Evolutionary conservation across 805 yeast species (phyloP).

Genomic region (Pichia manshurica): DNA sequence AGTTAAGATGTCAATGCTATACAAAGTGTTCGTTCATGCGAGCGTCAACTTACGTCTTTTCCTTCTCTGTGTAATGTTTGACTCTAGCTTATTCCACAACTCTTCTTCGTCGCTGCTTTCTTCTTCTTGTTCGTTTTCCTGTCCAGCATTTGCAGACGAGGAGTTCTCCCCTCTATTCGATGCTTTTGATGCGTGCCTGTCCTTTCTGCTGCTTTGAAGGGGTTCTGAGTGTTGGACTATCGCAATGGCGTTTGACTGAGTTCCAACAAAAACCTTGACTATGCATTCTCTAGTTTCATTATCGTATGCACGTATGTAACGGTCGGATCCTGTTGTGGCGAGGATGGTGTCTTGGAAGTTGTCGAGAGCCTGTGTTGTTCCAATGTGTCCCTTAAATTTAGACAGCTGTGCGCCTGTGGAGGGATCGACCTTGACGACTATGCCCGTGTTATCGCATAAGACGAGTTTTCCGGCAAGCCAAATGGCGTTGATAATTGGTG

Average conservation of each 20-base stretch:
- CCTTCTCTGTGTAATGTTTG: slow-evolving; percentile 22
- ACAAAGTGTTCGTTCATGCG: neutral
- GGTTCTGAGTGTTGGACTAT: slow-evolving; percentile 44
- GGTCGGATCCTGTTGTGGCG: slow-evolving; percentile 80
- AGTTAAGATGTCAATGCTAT: too few species aligned
- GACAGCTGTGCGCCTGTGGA: slow-evolving; percentile 53
- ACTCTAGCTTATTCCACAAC: slow-evolving; percentile 29
- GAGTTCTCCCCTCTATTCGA: slow-evolving; percentile 29
- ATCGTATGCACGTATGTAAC: slow-evolving; percentile 77
- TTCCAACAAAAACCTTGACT: slow-evolving; percentile 72
- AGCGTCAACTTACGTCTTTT: slow-evolving; percentile 24
- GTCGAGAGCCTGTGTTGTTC: slow-evolving; percentile 50
- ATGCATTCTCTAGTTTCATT: slow-evolving; percentile 49
- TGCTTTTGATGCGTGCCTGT: neutral
- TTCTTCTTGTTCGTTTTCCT: slow-evolving; percentile 28
- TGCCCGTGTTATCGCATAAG: slow-evolving; percentile 66
- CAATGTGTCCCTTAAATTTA: slow-evolving; percentile 71
- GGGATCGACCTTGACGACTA: slow-evolving; percentile 52
- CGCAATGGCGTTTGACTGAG: slow-evolving; percentile 53
- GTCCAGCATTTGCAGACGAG: slow-evolving; percentile 21
- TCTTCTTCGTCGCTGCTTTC: slow-evolving; percentile 31
- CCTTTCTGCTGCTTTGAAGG: neutral
- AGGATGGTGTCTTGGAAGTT: slow-evolving; percentile 37
- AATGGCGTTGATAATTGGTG: slow-evolving; percentile 18
- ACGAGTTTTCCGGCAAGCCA: slow-evolving; percentile 42